Conservation (phyloP, 148 eudicot genomes). For the Talinum fruticosum region DNA sequence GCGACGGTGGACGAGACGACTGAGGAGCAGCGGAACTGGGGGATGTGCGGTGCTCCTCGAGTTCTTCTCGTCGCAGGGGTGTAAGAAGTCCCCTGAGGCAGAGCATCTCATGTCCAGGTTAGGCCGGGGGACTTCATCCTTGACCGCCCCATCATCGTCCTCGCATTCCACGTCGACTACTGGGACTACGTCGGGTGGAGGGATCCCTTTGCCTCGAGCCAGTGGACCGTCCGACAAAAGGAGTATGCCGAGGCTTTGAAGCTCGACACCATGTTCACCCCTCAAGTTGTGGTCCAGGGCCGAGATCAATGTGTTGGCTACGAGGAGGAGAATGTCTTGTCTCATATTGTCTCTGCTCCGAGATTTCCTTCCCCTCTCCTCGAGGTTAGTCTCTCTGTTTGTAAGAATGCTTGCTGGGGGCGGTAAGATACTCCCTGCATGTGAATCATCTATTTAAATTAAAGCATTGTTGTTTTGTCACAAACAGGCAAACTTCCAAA, state of each 20-base stretch:
- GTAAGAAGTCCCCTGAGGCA: constrained; percentile 76
- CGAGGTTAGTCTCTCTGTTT: constrained; percentile 50
- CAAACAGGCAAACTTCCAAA: constrained; percentile 57
- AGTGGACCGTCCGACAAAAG: constrained; percentile 89
- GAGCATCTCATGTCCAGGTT: constrained; percentile 75
- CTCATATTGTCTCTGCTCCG: constrained; percentile 46
- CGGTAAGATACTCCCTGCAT: too few relatives aligned
- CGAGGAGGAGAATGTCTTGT: constrained; percentile 54
- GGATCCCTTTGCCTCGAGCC: constrained; percentile 72
- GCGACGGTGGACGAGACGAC: constrained; percentile 30
- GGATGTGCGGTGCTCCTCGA: constrained; percentile 59
- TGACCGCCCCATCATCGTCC: constrained; percentile 46
- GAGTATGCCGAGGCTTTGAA: constrained; percentile 63
- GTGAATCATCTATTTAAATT: too few relatives aligned
- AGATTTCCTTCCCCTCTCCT: constrained; percentile 56
- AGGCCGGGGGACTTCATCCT: constrained; percentile 80
- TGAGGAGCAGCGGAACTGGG: constrained; percentile 48
- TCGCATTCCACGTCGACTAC: constrained; percentile 81
- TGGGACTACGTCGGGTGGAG: constrained; percentile 95
- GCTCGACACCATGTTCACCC: constrained; percentile 79
- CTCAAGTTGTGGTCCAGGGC: constrained; percentile 76
- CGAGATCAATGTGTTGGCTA: constrained; percentile 61
- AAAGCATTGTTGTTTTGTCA: too few relatives aligned
- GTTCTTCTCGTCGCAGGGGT: constrained; percentile 86
- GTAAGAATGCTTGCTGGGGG: too few relatives aligned